These are phyloP conservation scores for Termitomyces sp. DNA, from an alignment of 768 basidiomycete species.

Conservation along the genomic window DNA sequence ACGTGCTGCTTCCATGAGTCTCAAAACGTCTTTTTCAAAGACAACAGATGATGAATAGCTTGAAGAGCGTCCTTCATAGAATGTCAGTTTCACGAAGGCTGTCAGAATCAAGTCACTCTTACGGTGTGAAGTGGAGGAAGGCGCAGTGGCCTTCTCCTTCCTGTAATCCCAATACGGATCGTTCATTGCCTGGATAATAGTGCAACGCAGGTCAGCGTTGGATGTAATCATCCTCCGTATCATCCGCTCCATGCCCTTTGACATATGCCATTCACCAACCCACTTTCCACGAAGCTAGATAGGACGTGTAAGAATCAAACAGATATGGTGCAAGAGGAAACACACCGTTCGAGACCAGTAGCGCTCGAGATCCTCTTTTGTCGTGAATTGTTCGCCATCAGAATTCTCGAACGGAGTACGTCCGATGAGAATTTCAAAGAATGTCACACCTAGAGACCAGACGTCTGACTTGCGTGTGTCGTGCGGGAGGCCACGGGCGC, in stretches of 20 bases:
- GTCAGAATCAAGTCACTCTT: slow-evolving; percentile 15
- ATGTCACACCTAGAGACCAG: slow-evolving; percentile 84
- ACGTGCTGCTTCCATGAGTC: slow-evolving; percentile 32
- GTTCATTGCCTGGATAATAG: slow-evolving; percentile 57
- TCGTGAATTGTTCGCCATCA: slow-evolving; percentile 74
- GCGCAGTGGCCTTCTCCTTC: slow-evolving; percentile 12
- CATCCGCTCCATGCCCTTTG: slow-evolving; percentile 58
- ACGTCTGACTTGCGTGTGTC: slow-evolving; percentile 92
- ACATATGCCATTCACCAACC: slow-evolving; percentile 79
- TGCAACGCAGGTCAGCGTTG: slow-evolving; percentile 78
- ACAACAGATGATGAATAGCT: slow-evolving; percentile 45
- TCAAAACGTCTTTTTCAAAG: slow-evolving; percentile 47
- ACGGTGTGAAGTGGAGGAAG: slow-evolving; percentile 36
- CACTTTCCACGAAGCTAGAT: slow-evolving; percentile 73
- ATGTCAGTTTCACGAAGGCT: slow-evolving; percentile 1
- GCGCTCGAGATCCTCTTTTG: slow-evolving; percentile 75
- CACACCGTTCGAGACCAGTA: slow-evolving; percentile 85
- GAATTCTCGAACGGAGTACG: slow-evolving; percentile 89
- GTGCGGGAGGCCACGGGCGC: slow-evolving; percentile 83
- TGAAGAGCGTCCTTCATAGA: slow-evolving; percentile 38
- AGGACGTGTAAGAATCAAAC: not conserved
- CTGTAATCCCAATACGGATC: slow-evolving; percentile 63
- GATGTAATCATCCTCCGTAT: slow-evolving; percentile 77
- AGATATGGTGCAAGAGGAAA: not conserved
- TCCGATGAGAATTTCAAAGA: slow-evolving; percentile 92